Conservation (phyloP, 2,329 filamentous ascomycete species). For the Colletotrichum sp. region DNA sequence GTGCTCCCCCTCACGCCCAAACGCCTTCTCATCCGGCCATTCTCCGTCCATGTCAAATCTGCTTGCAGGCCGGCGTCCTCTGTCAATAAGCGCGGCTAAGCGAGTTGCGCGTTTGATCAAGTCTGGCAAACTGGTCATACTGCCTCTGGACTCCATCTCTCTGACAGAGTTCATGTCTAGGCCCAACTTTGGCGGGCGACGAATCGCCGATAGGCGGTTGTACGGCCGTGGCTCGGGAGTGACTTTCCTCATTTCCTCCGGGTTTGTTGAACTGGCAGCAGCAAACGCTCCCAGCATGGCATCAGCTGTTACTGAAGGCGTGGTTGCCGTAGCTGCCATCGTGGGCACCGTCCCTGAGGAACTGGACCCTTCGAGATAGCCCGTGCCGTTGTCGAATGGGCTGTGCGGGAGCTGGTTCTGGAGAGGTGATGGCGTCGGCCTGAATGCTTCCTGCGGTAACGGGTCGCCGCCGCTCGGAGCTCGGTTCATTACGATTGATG, state of each 20-base stretch:
- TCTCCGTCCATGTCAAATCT: constrained; percentile 56
- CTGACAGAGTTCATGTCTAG: constrained; percentile 79
- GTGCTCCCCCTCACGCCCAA: constrained; percentile 41
- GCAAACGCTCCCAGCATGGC: constrained; percentile 56
- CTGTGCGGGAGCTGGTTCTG: constrained; percentile 36
- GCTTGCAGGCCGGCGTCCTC: constrained; percentile 71
- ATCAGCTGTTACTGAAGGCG: constrained; percentile 42
- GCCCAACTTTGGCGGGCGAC: constrained; percentile 70
- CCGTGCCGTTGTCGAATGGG: constrained; percentile 49
- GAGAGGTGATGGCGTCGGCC: constrained; percentile 36
- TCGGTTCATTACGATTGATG: constrained; percentile 56
- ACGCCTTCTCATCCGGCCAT: constrained; percentile 51
- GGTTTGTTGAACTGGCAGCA: constrained; percentile 51
- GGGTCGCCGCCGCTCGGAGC: constrained; percentile 21
- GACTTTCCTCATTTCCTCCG: constrained; percentile 32
- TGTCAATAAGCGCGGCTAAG: constrained; percentile 86
- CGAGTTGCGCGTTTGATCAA: constrained; percentile 87
- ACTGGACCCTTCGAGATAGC: constrained; percentile 49
- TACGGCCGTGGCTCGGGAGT: constrained; percentile 36
- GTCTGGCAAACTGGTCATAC: constrained; percentile 89
- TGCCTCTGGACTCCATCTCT: constrained; percentile 83
- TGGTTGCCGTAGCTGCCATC: constrained; percentile 24
- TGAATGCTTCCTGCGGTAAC: constrained; percentile 19
- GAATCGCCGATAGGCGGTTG: constrained; percentile 59
- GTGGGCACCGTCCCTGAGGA: constrained; percentile 49